A percentile compares a stretch with the other conserved stretches of the same genome.
Evolutionary conservation across 306 rosid species (phyloP).

Genomic region (Sicyos baderoa): DNA sequence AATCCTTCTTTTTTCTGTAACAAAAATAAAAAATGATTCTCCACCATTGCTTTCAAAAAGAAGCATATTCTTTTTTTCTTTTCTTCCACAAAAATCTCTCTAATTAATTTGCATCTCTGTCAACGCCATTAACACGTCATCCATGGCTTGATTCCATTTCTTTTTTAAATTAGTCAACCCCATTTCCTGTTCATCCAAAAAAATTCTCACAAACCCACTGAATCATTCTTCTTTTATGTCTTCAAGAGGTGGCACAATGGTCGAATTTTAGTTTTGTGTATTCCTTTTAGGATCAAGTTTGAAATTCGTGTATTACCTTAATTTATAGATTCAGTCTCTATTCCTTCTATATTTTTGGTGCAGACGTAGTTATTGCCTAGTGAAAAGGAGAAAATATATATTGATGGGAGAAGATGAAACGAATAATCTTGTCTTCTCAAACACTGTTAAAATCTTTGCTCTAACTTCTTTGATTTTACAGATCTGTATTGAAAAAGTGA

Average conservation of each 20-base stretch:
- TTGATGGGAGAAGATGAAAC: background rate
- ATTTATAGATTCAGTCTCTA: no score
- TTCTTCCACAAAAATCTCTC: background rate
- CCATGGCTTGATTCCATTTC: background rate
- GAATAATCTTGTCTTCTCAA: background rate
- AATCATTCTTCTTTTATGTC: no score
- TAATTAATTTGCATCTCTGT: background rate
- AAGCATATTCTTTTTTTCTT: constrained; percentile 12
- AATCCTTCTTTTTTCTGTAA: background rate
- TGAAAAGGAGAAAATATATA: no score
- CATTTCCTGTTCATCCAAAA: background rate
- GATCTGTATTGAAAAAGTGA: background rate
- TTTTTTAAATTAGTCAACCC: constrained; percentile 8
- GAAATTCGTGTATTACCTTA: no score
- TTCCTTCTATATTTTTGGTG: no score
- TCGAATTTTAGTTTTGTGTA: no score
- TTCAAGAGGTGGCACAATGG: no score
- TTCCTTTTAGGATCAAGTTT: no score
- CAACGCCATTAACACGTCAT: constrained; percentile 16
- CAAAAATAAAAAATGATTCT: background rate
- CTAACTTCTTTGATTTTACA: constrained; percentile 8
- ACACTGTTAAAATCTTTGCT: background rate
- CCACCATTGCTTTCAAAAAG: constrained; percentile 13
- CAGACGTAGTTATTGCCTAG: no score
- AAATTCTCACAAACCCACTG: constrained; percentile 5